phyloP scores from a whole-genome alignment of 2,329 filamentous ascomycete species.

The Lanzia echinophila region DNA sequence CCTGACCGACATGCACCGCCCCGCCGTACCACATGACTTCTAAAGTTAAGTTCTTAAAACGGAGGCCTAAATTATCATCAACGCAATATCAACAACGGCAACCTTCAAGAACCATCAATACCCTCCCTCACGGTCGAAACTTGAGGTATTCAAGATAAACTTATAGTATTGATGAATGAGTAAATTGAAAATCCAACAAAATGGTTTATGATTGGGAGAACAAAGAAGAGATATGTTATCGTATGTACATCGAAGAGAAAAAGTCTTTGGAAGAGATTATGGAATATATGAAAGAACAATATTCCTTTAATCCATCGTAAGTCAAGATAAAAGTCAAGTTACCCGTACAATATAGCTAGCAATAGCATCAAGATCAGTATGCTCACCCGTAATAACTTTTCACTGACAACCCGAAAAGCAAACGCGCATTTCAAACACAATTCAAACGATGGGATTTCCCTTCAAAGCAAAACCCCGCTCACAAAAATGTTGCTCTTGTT shows the following conservation, averaged over 20 bases:
- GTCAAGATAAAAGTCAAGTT: neutral
- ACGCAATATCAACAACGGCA: slow-evolving; percentile 8
- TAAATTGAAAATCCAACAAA: slow-evolving; percentile 8
- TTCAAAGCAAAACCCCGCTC: slow-evolving; percentile 62
- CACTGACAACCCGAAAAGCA: slow-evolving; percentile 39
- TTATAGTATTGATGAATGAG: neutral
- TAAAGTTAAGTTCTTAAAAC: neutral
- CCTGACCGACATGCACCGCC: too few species aligned
- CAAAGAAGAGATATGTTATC: slow-evolving; percentile 58
- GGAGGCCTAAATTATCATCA: slow-evolving; percentile 10
- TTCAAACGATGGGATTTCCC: slow-evolving; percentile 77
- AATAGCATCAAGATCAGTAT: slow-evolving; percentile 18
- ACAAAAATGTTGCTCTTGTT: slow-evolving; percentile 62
- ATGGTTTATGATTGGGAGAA: slow-evolving; percentile 59
- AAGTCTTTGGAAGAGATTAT: slow-evolving; percentile 69
- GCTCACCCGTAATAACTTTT: slow-evolving; percentile 18
- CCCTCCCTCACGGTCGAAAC: neutral
- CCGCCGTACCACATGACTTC: too few species aligned
- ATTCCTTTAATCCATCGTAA: slow-evolving; percentile 45
- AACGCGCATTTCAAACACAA: slow-evolving; percentile 68
- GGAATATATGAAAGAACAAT: slow-evolving; percentile 56
- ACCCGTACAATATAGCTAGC: slow-evolving; percentile 2
- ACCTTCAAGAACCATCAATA: slow-evolving; percentile 6
- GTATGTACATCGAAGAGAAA: slow-evolving; percentile 71
- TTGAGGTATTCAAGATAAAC: neutral